phyloP scores from a whole-genome alignment of 257 asterid genomes.

The Marsdenia floribunda region DNA sequence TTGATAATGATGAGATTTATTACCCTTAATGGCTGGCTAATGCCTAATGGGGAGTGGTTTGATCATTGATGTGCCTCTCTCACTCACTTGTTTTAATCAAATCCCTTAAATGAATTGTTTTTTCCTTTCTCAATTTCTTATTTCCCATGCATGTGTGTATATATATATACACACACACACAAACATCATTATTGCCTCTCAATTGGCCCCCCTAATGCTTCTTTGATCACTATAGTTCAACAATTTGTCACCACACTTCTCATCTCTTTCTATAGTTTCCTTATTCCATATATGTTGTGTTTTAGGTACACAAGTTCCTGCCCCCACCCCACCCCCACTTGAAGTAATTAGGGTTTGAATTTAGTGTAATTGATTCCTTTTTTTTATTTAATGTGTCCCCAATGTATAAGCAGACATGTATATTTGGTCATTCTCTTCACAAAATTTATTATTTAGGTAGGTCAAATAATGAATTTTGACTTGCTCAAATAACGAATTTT shows the following conservation, averaged over 20 bases:
- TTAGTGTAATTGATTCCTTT: too few species aligned
- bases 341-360: too few species aligned
- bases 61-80: not conserved
- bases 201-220: not conserved
- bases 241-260: not conserved
- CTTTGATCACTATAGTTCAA: not conserved
- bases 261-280: not conserved
- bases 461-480: too few species aligned
- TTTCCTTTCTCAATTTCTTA: not conserved
- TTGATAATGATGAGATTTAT: not conserved
- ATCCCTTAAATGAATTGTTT: not conserved
- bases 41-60: not conserved
- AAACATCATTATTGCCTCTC: not conserved
- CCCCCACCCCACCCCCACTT: too few species aligned
- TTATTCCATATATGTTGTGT: not conserved
- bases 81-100: not conserved
- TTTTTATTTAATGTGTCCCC: too few species aligned
- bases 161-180: not conserved
- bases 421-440: too few species aligned
- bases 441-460: too few species aligned
- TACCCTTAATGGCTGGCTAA: constrained; percentile 10
- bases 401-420: too few species aligned
- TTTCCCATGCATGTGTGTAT: not conserved
- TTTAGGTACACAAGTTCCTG: not conserved
- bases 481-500: too few species aligned